Conservation (phyloP, 208 protist genomes). For the Cochliopodium minus region DNA sequence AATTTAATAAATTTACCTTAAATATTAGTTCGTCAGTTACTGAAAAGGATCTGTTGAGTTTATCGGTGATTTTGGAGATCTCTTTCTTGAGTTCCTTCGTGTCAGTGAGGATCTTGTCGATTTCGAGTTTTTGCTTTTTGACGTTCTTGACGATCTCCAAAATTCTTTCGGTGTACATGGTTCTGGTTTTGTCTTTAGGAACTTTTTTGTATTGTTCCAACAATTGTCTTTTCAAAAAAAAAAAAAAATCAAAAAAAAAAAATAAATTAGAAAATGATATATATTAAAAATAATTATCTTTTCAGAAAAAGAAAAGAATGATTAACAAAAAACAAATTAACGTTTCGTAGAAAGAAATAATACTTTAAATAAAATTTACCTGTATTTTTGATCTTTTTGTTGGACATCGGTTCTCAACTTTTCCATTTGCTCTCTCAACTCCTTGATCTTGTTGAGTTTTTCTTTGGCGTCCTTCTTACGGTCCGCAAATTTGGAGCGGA, state of each 20-base stretch:
- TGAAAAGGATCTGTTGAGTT: neutral
- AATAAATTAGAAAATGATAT: too few relatives aligned
- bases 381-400: neutral
- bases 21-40: neutral
- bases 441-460: neutral
- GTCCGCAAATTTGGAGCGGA: neutral
- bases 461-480: neutral
- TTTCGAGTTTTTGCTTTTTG: constrained; percentile 3
- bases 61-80: neutral
- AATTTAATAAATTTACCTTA: too few relatives aligned
- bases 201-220: neutral
- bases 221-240: neutral
- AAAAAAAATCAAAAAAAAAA: too few relatives aligned
- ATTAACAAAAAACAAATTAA: too few relatives aligned
- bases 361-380: too few relatives aligned
- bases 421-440: neutral
- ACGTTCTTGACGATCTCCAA: constrained; percentile 1
- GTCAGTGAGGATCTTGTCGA: neutral
- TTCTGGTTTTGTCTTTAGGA: neutral
- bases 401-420: neutral
- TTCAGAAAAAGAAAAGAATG: too few relatives aligned
- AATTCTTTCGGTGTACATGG: neutral
- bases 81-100: neutral
- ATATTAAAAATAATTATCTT: too few relatives aligned
- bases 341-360: too few relatives aligned